These are phyloP conservation scores for Cercospora beticola DNA, from an alignment of 2,329 filamentous ascomycete genomes.

Conservation along the genomic window DNA sequence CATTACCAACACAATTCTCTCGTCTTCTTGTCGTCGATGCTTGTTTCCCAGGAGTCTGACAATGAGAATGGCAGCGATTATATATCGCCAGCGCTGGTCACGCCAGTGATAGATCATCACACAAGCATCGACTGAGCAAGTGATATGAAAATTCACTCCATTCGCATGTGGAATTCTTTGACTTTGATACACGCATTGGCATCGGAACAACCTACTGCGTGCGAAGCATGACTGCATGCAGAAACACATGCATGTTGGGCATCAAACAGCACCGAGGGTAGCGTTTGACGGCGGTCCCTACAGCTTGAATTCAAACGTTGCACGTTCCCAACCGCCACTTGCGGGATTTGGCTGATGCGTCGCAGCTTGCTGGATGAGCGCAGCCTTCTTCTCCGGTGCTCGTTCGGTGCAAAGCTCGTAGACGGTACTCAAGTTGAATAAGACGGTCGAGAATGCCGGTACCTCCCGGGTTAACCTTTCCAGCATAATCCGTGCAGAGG, in stretches of 20 bases:
- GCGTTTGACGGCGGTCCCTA: slow-evolving; percentile 6
- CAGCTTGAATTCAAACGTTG: slow-evolving; percentile 36
- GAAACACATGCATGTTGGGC: neutral
- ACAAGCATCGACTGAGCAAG: neutral
- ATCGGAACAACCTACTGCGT: neutral
- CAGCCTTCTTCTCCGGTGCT: slow-evolving; percentile 66
- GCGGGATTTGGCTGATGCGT: slow-evolving; percentile 22
- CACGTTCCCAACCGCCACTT: slow-evolving; percentile 35
- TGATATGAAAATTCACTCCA: neutral
- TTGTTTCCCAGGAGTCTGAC: neutral
- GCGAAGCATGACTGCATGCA: neutral
- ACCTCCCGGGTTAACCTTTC: slow-evolving; percentile 64
- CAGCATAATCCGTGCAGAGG: slow-evolving; percentile 67
- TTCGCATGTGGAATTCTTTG: neutral
- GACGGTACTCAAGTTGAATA: slow-evolving; percentile 87
- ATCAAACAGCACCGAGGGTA: neutral
- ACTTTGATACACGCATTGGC: neutral
- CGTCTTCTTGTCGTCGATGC: neutral
- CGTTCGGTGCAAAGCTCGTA: slow-evolving; percentile 89
- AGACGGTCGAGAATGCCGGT: slow-evolving; percentile 71
- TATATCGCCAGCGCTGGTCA: neutral
- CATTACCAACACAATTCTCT: neutral
- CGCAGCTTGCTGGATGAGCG: slow-evolving; percentile 53
- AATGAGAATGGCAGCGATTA: neutral
- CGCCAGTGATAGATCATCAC: neutral